Evolutionary conservation across 78 protist species (phyloP).

Genomic region (Polysphondylium violaceum): DNA sequence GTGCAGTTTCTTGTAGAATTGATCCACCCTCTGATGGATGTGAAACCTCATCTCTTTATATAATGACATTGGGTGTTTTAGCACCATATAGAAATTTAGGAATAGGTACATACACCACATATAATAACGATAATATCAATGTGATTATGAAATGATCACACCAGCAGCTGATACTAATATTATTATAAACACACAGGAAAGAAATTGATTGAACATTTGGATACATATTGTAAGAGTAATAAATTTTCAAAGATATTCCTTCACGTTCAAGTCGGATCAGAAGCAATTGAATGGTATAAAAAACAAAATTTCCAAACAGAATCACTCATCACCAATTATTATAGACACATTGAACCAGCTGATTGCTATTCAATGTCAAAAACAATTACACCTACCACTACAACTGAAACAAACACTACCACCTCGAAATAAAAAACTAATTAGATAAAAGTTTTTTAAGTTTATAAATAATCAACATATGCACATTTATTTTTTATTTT

Average conservation of each 20-base stretch:
- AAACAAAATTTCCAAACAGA: slow-evolving; percentile 29
- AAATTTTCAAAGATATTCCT: slow-evolving; percentile 37
- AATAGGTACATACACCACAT: slow-evolving; percentile 7
- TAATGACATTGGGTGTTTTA: slow-evolving; percentile 72
- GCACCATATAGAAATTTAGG: slow-evolving; percentile 62
- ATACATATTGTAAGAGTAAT: slow-evolving; percentile 13
- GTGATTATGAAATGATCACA: background rate
- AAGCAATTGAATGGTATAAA: slow-evolving; percentile 58
- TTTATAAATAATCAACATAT: too few species aligned
- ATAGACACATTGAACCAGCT: slow-evolving; percentile 51
- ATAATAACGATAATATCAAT: background rate
- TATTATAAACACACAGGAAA: background rate
- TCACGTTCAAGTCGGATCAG: slow-evolving; percentile 62
- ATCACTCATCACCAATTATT: slow-evolving; percentile 15
- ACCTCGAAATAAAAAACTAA: slow-evolving; percentile 9
- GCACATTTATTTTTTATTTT: too few species aligned
- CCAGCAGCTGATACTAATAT: too few species aligned
- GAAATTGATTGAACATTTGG: slow-evolving; percentile 45
- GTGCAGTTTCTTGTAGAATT: slow-evolving; percentile 62
- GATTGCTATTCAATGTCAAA: slow-evolving; percentile 64
- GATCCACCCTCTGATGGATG: slow-evolving; percentile 14
- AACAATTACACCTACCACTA: background rate
- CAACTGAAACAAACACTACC: slow-evolving; percentile 12
- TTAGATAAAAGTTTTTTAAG: too few species aligned
- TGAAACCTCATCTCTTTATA: slow-evolving; percentile 30